phyloP scores from a whole-genome alignment of 2,329 filamentous ascomycete species.

The Fusarium sp. region DNA sequence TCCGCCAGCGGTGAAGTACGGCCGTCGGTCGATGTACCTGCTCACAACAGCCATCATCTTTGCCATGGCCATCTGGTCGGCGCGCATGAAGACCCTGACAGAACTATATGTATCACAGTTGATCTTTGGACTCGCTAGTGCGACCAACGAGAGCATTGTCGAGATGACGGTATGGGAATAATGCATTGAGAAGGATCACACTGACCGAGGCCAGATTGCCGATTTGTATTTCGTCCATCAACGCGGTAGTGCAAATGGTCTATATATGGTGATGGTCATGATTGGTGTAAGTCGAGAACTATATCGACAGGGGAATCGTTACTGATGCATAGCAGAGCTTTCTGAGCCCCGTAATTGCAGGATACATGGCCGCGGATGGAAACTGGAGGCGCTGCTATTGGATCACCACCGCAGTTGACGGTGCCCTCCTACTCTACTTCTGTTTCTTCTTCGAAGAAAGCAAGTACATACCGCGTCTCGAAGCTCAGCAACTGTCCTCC shows the following conservation, averaged over 20 bases:
- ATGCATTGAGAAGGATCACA: too few species aligned
- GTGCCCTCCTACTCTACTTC: slow-evolving; percentile 18
- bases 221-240: slow-evolving; percentile 47
- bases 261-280: slow-evolving; percentile 43
- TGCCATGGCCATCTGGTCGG: slow-evolving; percentile 3
- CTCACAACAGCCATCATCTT: slow-evolving; percentile 15
- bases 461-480: slow-evolving; percentile 39
- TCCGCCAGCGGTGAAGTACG: slow-evolving; percentile 46
- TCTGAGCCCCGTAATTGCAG: slow-evolving; percentile 45
- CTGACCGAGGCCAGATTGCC: slow-evolving; percentile 22
- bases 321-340: slow-evolving; percentile 6
- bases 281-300: slow-evolving; percentile 28
- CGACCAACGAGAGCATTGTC: slow-evolving; percentile 49
- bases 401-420: slow-evolving; percentile 28
- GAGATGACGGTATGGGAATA: slow-evolving; percentile 46
- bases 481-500: background rate
- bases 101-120: slow-evolving; percentile 9
- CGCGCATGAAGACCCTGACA: background rate
- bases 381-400: slow-evolving; percentile 44
- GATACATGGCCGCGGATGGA: slow-evolving; percentile 33
- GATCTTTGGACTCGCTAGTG: slow-evolving; percentile 47
- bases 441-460: slow-evolving; percentile 41
- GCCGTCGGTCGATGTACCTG: slow-evolving; percentile 44
- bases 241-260: slow-evolving; percentile 41
- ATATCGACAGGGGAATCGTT: rapidly evolving